Evolutionary conservation across 306 rosid genomes (phyloP).

Genomic region (Astragalus membranaceus): DNA sequence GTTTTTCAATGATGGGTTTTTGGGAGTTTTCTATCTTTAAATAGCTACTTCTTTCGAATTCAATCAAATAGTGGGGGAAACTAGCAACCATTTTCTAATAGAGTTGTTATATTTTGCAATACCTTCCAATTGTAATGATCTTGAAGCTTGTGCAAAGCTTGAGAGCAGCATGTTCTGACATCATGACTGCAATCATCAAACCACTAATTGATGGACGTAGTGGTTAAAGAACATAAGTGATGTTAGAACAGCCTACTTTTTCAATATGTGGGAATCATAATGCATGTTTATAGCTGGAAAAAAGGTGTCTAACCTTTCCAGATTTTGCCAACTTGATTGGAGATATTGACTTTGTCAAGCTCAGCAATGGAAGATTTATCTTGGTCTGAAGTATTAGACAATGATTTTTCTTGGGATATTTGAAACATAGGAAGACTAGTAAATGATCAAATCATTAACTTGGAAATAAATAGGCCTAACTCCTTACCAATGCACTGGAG

Average conservation of each 20-base stretch:
- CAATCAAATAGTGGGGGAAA: background rate
- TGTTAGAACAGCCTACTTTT: constrained; percentile 22
- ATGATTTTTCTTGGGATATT: background rate
- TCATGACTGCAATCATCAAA: constrained; percentile 86
- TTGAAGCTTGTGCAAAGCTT: constrained; percentile 58
- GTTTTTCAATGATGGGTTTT: background rate
- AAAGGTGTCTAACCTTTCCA: constrained; percentile 47
- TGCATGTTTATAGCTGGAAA: background rate
- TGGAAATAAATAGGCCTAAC: background rate
- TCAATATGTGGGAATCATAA: background rate
- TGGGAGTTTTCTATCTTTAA: background rate
- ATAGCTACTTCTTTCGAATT: background rate
- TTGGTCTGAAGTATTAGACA: constrained; percentile 44
- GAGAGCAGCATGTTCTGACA: constrained; percentile 60
- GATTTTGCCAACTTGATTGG: constrained; percentile 70
- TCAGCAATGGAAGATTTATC: constrained; percentile 58
- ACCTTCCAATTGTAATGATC: constrained; percentile 82
- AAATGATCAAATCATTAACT: background rate
- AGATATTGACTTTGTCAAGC: constrained; percentile 46
- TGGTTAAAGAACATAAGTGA: constrained; percentile 38
- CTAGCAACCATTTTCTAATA: background rate
- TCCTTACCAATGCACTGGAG: constrained; percentile 32
- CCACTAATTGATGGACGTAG: constrained; percentile 77
- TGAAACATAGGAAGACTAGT: background rate
- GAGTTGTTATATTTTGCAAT: background rate